These are phyloP conservation scores for Withania somnifera DNA, from an alignment of 305 asterid genomes.

Conservation along the genomic window DNA sequence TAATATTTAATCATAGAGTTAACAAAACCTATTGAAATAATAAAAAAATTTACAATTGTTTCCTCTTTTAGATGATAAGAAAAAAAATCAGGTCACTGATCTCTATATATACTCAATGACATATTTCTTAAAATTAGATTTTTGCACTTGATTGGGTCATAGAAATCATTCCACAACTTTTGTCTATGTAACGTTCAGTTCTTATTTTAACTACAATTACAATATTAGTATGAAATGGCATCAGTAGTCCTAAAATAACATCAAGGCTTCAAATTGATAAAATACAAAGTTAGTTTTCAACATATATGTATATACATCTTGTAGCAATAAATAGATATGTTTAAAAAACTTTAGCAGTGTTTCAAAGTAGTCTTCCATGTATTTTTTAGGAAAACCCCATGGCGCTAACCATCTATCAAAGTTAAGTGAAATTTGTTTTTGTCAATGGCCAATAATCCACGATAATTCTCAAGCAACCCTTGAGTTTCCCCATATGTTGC, in stretches of 20 bases:
- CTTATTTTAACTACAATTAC: background rate
- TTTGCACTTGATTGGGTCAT: background rate
- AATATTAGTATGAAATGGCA: background rate
- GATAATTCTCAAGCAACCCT: background rate
- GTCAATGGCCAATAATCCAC: background rate
- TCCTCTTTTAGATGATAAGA: background rate
- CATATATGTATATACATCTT: background rate
- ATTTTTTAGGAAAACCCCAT: background rate
- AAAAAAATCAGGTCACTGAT: background rate
- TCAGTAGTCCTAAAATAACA: background rate
- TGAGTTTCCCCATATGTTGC: background rate
- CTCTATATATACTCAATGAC: background rate
- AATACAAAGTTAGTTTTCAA: background rate
- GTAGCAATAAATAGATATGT: too few relatives aligned
- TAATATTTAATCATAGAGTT: background rate
- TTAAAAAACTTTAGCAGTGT: background rate
- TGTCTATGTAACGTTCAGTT: background rate
- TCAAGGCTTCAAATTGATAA: background rate
- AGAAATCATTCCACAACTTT: background rate
- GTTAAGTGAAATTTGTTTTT: background rate
- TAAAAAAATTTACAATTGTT: background rate
- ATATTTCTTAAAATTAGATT: background rate
- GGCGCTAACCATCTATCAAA: background rate
- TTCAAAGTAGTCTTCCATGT: background rate
- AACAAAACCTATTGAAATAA: background rate